Evolutionary conservation across 805 yeast species (phyloP), one percentile per base, ranked within the genome.

Genomic region (Candida railenensis): DNA sequence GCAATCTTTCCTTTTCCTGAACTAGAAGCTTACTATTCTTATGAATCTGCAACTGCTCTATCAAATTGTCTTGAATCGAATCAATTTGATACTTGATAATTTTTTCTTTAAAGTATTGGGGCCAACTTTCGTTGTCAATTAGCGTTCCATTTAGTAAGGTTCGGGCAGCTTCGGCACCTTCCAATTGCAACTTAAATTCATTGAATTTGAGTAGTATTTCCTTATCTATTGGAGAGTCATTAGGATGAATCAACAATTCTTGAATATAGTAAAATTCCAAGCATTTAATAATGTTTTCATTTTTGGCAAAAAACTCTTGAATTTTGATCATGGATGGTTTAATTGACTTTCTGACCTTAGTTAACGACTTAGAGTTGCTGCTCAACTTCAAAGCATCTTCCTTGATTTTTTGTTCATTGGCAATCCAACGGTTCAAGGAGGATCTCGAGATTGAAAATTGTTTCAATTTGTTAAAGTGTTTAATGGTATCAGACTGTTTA

Each of bases 351-450:
- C 46, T 41, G 9, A 20, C 42, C 33, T 45, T 48, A 3, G 43
- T 37, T 36, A 41, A 39, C 22, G 33, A 36, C 34, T 28, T 39
- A 4, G 25, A 47, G 8, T 44, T 42, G 11, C 32, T 46, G 16
- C 47, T 41, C 11, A 37, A 32, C 30, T 36, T 48, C 22, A 21
- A 30, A n/a, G 39, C 46, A 30, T 49, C 51, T 15, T 47, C 47
- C 34, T 48, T 45, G 22, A 50, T 38, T 38, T 48, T 48, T 22
- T 28, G 28, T 34, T 50, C 53, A 14, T 50, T 49, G 8, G 37
- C 32, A 11, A 57, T 36, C 62, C 62, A 57, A 28, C 59, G 40
- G 19, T 53, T 53, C 22, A 57, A 51, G 0, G 54, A 48, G 21
- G 57, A 56, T 22, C 48, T 53, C 15, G 56, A 47, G 18, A 48